Base-by-base conservation (phyloP, 2,329 filamentous ascomycete species). In the Dactylellina cionopaga region DNA sequence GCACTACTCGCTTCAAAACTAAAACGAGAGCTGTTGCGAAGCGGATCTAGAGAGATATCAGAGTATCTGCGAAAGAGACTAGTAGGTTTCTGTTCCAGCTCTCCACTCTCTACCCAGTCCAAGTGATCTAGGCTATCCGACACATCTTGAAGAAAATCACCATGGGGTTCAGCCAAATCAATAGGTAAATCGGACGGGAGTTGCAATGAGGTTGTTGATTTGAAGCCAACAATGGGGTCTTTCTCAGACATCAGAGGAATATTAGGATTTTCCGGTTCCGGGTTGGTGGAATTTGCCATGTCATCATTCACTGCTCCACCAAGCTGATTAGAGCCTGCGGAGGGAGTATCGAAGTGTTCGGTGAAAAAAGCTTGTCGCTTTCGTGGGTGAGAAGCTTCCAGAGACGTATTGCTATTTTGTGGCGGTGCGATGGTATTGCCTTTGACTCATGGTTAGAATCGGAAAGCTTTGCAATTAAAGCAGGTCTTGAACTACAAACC, bases 1-100 rank as follows among this genome's bases (percentile, higher is more conserved):
- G 91, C 79, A 92, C 91, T 39, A 92, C 81, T 35, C 90, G 79
- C 79, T 88, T 89, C 79, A 41, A 77, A 77, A 6, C 75, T 76
- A 43, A 77, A 77, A 1, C 76, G 56, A 0, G 76, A 77, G 25
- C 74, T 75, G 47, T 77, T 77, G 13, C 66, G 64, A 41, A 75
- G 65, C 2, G 69, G 41, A 41, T 72, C 68, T 13, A 72, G 51
- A 11, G 59, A 44, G n/a, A 51, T 35, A 15, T 56, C 64, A 3
- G 54, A 46, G 11, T 60, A 22, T 27, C 25, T 24, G 10, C 27
- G 5, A 3, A 39, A 3, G 13, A 22, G 24, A 19, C 19, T 59
- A 25, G 7, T 17, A 15, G 64, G 25, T 3, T 19, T 10, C 11
- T 54, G 54, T 24, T 54, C 52, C 7, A n/a, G 2, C 10, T 59